phyloP scores from a whole-genome alignment of 352 stramenopile species.

The Lagenidium sp. region DNA sequence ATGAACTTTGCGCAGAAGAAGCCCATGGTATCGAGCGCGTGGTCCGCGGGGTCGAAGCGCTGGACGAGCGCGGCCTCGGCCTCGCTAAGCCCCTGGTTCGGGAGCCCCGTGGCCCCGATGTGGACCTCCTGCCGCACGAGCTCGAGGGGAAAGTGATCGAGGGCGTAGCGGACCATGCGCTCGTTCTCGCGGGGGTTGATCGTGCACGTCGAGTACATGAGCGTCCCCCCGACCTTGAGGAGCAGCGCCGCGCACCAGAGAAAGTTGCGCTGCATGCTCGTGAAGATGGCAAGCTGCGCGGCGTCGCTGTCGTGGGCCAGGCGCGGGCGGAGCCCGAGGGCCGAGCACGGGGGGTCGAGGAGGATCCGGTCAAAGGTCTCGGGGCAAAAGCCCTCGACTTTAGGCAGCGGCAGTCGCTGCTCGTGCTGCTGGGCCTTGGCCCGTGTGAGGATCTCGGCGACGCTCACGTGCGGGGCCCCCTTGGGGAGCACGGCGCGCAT shows the following conservation, averaged over 20 bases:
- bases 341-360: conserved; percentile 88
- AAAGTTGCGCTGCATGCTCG: conserved; percentile 86
- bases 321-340: conserved; percentile 89
- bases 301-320: conserved; percentile 75
- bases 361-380: conserved; percentile 93
- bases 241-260: conserved; percentile 81
- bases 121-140: conserved; percentile 56
- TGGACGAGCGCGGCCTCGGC: conserved; percentile 69
- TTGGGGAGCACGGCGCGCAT: conserved; percentile 77
- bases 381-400: conserved; percentile 81
- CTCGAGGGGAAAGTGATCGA: conserved; percentile 81
- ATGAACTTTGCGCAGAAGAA: conserved; percentile 93
- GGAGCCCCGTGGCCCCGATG: conserved; percentile 56
- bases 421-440: conserved; percentile 25
- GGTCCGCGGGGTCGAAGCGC: conserved; percentile 84
- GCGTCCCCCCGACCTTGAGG: conserved; percentile 85
- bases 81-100: conserved; percentile 65
- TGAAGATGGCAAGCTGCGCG: conserved; percentile 64
- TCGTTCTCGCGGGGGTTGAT: conserved; percentile 92
- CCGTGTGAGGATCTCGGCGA: conserved; percentile 52
- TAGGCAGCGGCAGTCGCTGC: conserved; percentile 60
- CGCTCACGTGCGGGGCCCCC: conserved; percentile 22
- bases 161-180: conserved; percentile 84
- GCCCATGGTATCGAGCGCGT: conserved; percentile 84
- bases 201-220: conserved; percentile 95